A percentile compares a stretch with the other conserved stretches of the same genome.
Evolutionary conservation across 2,329 filamentous ascomycete species (phyloP).

Genomic region (Teratosphaeria zuluensis): DNA sequence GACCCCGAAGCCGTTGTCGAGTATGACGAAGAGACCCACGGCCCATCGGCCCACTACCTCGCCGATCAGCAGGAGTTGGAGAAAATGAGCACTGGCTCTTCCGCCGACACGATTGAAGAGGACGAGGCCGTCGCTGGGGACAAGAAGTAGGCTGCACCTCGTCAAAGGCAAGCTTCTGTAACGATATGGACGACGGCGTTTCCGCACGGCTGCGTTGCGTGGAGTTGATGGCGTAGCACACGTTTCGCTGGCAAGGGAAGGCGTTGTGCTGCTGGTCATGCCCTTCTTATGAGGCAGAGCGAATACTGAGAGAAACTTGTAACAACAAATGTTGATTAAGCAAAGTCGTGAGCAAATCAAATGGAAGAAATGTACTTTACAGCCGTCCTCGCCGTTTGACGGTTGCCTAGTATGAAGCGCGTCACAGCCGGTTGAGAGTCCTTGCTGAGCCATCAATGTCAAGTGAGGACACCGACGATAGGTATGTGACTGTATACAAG

Average conservation of each 20-base stretch:
- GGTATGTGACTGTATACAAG: no score
- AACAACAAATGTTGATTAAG: background rate
- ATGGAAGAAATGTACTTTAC: background rate
- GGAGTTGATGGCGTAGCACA: background rate
- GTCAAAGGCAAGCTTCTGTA: background rate
- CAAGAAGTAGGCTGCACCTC: conserved; percentile 4
- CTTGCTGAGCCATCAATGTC: no score
- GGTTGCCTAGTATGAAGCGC: no score
- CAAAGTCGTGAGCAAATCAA: background rate
- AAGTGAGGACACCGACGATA: no score
- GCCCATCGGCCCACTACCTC: conserved; percentile 49
- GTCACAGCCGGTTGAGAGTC: no score
- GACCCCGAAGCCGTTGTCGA: conserved; percentile 89
- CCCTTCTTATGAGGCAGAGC: background rate
- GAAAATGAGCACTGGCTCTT: conserved; percentile 40
- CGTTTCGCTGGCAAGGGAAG: background rate
- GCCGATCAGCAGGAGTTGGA: conserved; percentile 24
- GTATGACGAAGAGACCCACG: conserved; percentile 60
- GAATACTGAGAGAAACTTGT: background rate
- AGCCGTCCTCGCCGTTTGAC: background rate
- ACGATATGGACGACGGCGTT: background rate
- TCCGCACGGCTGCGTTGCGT: background rate
- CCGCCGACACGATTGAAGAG: conserved; percentile 44
- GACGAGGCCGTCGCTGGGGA: conserved; percentile 29
- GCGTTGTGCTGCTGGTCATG: background rate